phyloP scores from a whole-genome alignment of 305 asterid species.

The Solanum hybrid region DNA sequence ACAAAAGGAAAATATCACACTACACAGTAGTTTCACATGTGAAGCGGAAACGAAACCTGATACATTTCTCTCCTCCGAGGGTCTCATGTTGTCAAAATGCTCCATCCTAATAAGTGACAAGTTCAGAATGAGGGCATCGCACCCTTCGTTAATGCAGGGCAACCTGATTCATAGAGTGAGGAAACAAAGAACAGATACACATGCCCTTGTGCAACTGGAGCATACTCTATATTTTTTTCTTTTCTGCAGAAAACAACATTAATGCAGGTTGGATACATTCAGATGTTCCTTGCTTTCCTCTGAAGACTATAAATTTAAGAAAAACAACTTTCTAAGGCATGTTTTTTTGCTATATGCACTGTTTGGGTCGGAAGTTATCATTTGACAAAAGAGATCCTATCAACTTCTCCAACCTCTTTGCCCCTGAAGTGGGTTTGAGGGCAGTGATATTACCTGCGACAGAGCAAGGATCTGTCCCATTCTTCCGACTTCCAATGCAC shows the following conservation, averaged over 20 bases:
- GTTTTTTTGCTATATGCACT: slow-evolving; percentile 51
- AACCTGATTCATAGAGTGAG: background rate
- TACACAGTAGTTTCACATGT: background rate
- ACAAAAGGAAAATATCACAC: background rate
- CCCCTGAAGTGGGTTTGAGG: slow-evolving; percentile 71
- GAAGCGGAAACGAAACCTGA: background rate
- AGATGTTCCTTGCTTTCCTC: slow-evolving; percentile 2
- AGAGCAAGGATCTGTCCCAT: slow-evolving; percentile 84
- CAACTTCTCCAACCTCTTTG: slow-evolving; percentile 72
- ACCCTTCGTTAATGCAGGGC: background rate
- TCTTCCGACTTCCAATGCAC: slow-evolving; percentile 62
- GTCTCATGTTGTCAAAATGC: background rate
- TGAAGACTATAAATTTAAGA: background rate
- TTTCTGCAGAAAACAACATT: background rate
- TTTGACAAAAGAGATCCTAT: slow-evolving; percentile 45
- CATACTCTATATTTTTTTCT: background rate
- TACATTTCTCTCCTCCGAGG: background rate
- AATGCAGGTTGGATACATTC: background rate
- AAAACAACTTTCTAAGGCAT: background rate
- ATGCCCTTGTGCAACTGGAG: background rate
- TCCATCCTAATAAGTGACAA: background rate
- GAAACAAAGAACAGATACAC: background rate
- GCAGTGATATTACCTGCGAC: slow-evolving; percentile 48
- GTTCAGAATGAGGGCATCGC: background rate
- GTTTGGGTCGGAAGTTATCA: slow-evolving; percentile 62